These are phyloP conservation scores for Azolla pinnata DNA, from an alignment of 75 land plant species.

Conservation along the genomic window DNA sequence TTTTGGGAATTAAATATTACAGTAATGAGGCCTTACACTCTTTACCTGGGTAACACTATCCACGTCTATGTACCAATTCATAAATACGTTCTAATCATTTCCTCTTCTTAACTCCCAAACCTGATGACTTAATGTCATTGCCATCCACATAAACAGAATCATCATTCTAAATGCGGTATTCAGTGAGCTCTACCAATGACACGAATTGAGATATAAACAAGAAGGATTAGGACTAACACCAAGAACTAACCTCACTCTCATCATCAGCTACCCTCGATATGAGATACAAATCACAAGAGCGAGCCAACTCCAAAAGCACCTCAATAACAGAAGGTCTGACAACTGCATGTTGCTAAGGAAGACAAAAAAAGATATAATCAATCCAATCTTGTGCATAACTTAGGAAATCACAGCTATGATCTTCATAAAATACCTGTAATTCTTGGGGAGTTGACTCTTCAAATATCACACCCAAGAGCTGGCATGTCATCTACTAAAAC, in stretches of 20 bases:
- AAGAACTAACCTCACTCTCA: slow-evolving; percentile 82
- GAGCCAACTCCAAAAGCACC: slow-evolving; percentile 68
- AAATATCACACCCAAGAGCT: slow-evolving; percentile 74
- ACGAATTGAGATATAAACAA: no score
- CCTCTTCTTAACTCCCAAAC: no score
- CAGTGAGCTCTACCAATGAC: no score
- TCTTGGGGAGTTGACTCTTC: slow-evolving; percentile 76
- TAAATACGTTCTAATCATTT: no score
- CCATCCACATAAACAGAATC: no score
- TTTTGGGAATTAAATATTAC: no score
- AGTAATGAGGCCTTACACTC: no score
- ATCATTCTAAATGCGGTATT: no score
- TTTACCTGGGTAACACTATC: no score
- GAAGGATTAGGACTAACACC: no score
- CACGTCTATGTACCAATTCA: no score
- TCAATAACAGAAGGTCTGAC: slow-evolving; percentile 77
- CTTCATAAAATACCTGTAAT: slow-evolving; percentile 48
- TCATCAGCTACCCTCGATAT: slow-evolving; percentile 85
- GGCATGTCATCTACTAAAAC: slow-evolving; percentile 66
- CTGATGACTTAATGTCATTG: no score
- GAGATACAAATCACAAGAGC: slow-evolving; percentile 80
- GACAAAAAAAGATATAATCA: neutral
- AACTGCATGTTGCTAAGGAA: slow-evolving; percentile 63
- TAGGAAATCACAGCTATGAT: neutral
- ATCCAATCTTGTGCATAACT: neutral